Percentiles rank a stretch among this genome's conserved stretches.
phyloP scores from a whole-genome alignment of 2,329 filamentous ascomycete genomes.

The Xylaria sp. region DNA sequence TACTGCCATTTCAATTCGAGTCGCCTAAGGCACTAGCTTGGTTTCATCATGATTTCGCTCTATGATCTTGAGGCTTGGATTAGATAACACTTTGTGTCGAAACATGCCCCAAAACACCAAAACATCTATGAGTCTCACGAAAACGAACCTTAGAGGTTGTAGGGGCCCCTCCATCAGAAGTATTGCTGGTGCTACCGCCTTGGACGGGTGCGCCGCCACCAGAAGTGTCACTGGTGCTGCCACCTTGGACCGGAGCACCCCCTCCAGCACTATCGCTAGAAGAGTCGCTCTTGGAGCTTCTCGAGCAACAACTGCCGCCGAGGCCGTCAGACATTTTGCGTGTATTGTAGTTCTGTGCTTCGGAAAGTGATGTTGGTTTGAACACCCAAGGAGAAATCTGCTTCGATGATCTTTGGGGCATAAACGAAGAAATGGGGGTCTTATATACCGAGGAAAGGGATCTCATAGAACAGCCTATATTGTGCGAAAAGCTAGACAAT shows the following conservation, averaged over 20 bases:
- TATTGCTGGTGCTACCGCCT: background rate
- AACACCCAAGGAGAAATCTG: background rate
- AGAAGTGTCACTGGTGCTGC: background rate
- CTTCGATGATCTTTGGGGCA: background rate
- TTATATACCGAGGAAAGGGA: background rate
- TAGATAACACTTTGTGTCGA: background rate
- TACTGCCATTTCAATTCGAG: background rate
- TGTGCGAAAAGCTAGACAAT: background rate
- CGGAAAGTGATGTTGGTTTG: background rate
- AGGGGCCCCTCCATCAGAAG: no score
- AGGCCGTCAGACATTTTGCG: background rate
- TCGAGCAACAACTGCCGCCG: background rate
- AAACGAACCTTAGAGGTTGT: background rate
- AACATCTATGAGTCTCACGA: background rate
- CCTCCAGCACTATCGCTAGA: background rate
- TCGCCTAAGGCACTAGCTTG: background rate
- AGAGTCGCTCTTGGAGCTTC: background rate
- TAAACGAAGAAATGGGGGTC: background rate
- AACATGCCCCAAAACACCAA: background rate
- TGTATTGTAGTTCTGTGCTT: background rate
- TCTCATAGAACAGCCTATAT: background rate
- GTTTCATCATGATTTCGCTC: background rate
- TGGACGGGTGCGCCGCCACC: background rate
- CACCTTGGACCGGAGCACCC: background rate
- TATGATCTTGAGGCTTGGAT: background rate